Evolutionary conservation across 352 stramenopile genomes (phyloP), one percentile per base, ranked within the genome.

Genomic region (Thraustochytrium aureum): DNA sequence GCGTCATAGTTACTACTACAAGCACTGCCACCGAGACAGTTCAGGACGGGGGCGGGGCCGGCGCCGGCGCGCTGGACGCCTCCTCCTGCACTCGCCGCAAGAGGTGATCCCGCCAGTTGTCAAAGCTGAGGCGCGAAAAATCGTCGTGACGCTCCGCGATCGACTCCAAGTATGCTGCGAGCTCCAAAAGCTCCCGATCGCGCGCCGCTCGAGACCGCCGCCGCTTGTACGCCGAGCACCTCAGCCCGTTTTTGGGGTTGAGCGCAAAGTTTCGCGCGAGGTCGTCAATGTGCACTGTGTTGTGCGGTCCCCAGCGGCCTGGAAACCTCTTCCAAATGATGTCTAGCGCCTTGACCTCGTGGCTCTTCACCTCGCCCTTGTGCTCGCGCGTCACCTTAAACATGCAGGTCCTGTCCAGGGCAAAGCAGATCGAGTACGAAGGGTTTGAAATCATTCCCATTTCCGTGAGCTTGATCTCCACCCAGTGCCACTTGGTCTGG

Each of bases 391-490:
- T 83, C 1, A 87, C 75, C 6, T 76, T 74, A 56, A 89, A 89
- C 86, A 89, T 89, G 61, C 52, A 84, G 1, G 85, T 87, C 61
- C 69, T 56, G 59, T 85, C 60, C 6, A 85, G 62, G 7, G 81
- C 74, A 43, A 85, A 84, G 45, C 79, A 75, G 62, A 83, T 82
- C 61, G 47, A 74, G 81, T 75, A 85, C 20, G 41, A 47, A 61
- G 83, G 81, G 76, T 91, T 84, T 22, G 83, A 89, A n/a, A 95
- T 62, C 85, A 94, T 91, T 12, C 89, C 89, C 20, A 95, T 74
- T 73, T 94, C 91, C 10, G 86, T 94, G 47, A 95, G 84, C 75
- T 95, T 95, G 35, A 89, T 88, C 83, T 95, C 91, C 5, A 95
- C 85, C 88, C 90, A 96, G 66, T 88, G 84, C 90, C 90, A 96